Conservation (phyloP, 345 rosid species). For the Camelina neglecta region DNA sequence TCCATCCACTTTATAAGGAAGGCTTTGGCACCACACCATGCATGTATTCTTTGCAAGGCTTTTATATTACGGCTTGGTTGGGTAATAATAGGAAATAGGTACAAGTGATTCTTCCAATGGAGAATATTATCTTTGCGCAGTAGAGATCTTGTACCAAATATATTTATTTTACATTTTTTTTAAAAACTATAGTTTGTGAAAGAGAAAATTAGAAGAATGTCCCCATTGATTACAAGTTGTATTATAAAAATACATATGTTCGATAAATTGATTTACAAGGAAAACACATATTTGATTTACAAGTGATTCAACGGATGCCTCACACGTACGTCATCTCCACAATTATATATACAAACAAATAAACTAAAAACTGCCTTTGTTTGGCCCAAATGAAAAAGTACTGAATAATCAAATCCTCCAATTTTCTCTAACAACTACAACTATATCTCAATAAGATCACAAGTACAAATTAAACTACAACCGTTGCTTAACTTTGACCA, state of each 20-base stretch:
- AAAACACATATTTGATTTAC: not conserved
- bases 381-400: not conserved
- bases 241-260: not conserved
- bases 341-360: not conserved
- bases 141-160: too few species aligned
- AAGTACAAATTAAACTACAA: not conserved
- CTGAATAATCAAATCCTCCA: not conserved
- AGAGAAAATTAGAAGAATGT: too few species aligned
- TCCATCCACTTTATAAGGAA: too few species aligned
- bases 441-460: not conserved
- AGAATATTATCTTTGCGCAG: not conserved
- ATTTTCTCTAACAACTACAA: not conserved
- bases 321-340: not conserved
- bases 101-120: not conserved
- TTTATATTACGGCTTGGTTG: not conserved
- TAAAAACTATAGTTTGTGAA: too few species aligned
- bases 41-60: not conserved
- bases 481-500: slow-evolving; percentile 27
- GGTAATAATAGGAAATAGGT: not conserved
- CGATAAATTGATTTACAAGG: not conserved
- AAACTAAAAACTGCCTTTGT: not conserved
- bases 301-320: not conserved
- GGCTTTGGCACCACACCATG: not conserved
- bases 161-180: too few species aligned
- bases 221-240: not conserved